Base-by-base conservation (phyloP, 257 asterid species). In the Knoxia roxburghii region DNA sequence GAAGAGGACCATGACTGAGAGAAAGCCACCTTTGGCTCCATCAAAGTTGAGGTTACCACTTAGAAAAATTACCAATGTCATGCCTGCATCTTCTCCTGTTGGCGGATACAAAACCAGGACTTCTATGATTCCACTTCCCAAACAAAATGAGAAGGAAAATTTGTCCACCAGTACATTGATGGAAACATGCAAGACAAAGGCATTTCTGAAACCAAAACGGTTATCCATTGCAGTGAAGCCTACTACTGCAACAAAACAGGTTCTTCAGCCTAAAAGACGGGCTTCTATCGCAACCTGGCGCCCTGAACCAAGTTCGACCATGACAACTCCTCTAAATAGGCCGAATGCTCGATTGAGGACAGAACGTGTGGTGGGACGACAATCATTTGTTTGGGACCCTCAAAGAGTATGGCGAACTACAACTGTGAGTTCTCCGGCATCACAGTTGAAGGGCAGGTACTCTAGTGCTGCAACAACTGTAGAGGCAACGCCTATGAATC, bases 1-100 rank as follows among this genome's bases (percentile, higher is more conserved):
- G 76, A 90, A 64, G 77, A 90, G 66, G 77, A 69, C 69, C 24
- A 53, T 78, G 40, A 64, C 73, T 14, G 92, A 90, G 63, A 86
- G 72, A 73, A 90, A 84, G 71, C 99, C 99, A 46, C 97, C 99
- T 73, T 54, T 94, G 78, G 88, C 75, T 76, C 95, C 97, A 65
- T 59, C 97, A 65, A 90, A 74, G 69, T 13, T 78, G 57, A 87
- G 99, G 81, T 58, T 75, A 61, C 97, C 99, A 21, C 90, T 94
- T 15, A 63, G 96, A 75, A 82, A 87, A 78, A 88, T 90, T 35
- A 71, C 93, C 43, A 90, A 94, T 73, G 61, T 78, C 64, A 71
- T 81, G 88, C 86, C 87, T 1, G 60, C 68, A 20, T 72, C 76
- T 48, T 72, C 94, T 66, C 86, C 93, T 61, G 68, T 61, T 73